Evolutionary conservation across 2,329 filamentous ascomycete genomes (phyloP), one percentile per base, ranked within the genome.

Genomic region (Aspergillus tanneri): DNA sequence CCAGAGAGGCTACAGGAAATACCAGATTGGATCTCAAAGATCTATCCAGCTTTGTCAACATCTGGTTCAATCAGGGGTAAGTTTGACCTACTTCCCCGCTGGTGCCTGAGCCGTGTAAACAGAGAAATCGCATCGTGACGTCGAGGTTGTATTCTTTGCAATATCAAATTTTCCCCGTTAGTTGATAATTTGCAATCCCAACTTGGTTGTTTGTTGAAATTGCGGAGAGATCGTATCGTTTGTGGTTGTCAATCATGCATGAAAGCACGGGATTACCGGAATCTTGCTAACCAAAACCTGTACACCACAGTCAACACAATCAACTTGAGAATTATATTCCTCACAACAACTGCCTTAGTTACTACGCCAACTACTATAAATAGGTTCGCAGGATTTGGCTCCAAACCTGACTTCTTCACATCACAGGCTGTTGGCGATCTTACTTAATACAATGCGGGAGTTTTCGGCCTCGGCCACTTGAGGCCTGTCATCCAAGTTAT

Each of bases 21-120:
- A 60, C 57, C 65, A 14, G 59, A 61, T 58, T 67, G 65, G 48
- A 67, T 64, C 46, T 65, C 61, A 47, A 67, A 65, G 39, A 67
- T 67, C 65, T 67, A 46, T 14, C 22, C 22, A 9, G 16, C 18
- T 21, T 11, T 14, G 25, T 45, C 23, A 38, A 9, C 35, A 16
- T 24, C n/a, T 41, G 16, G 23, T 35, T 47, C n/a, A n/a, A n/a
- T n/a, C n/a, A n/a, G n/a, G n/a, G 39, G 24, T 25, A 21, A 14
- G 34, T 22, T 24, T 28, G 23, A 46, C 52, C 28, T 62, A 66
- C 65, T 51, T 67, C 64, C 30, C 51, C 52, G 47, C 62, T 65
- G 42, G 65, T 67, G 38, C 62, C 59, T 3, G 57, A 59, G 32
- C 64, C 64, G 38, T 67, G 65, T 12, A 67, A 50, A 59, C 65